Conservation (phyloP, 2,329 filamentous ascomycete genomes). For the Venturia effusa region DNA sequence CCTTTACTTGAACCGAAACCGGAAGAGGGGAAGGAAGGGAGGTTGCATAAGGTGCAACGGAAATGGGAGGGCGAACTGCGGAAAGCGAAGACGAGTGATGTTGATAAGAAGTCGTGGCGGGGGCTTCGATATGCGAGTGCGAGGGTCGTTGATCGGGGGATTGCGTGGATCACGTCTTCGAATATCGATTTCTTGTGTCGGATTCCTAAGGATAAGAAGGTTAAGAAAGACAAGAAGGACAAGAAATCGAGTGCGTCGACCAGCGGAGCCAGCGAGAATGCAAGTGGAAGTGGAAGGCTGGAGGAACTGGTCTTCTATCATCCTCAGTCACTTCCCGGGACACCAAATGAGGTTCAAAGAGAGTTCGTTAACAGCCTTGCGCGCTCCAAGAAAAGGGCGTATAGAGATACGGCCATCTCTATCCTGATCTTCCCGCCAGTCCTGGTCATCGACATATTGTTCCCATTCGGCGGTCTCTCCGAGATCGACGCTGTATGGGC, state of each 20-base stretch:
- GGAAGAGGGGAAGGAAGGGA: constrained; percentile 30
- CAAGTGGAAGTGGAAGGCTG: constrained; percentile 25
- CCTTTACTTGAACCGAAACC: constrained; percentile 29
- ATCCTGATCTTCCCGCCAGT: constrained; percentile 30
- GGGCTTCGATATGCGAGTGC: constrained; percentile 32
- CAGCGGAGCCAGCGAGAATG: constrained; percentile 20
- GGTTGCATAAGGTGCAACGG: constrained; percentile 32
- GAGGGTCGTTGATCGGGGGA: constrained; percentile 29
- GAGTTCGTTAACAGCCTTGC: constrained; percentile 33
- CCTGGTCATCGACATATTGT: constrained; percentile 23
- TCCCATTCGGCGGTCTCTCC: constrained; percentile 27
- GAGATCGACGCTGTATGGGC: constrained; percentile 27
- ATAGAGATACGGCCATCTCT: constrained; percentile 31
- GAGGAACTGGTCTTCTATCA: constrained; percentile 33
- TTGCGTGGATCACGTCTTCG: constrained; percentile 27
- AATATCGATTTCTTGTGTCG: constrained; percentile 35
- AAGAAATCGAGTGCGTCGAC: constrained; percentile 16
- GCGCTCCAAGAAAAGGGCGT: constrained; percentile 30
- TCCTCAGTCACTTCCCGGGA: constrained; percentile 22
- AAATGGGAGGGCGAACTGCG: constrained; percentile 37
- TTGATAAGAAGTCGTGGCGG: constrained; percentile 30
- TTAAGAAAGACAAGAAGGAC: neutral
- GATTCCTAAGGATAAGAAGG: constrained; percentile 17
- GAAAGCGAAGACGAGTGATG: constrained; percentile 29
- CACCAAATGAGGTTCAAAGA: constrained; percentile 23